Evolutionary conservation across 768 basidiomycete genomes (phyloP).

Genomic region (Pulveroboletus sp.): DNA sequence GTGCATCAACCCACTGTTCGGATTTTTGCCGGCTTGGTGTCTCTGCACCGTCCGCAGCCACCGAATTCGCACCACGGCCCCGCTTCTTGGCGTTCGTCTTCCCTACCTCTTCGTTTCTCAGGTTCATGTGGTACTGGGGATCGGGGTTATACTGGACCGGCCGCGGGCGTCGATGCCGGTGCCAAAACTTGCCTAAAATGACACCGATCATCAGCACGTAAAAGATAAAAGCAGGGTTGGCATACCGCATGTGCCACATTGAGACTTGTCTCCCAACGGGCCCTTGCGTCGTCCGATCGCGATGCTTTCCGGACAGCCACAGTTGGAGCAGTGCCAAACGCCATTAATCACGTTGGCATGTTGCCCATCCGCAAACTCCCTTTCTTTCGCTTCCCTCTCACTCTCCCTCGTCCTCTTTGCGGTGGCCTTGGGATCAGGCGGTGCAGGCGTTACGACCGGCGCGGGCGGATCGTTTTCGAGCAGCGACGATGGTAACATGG

Average conservation of each 20-base stretch:
- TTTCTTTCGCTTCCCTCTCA: slow-evolving; percentile 81
- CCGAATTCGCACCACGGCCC: slow-evolving; percentile 27
- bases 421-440: slow-evolving; percentile 47
- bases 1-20: slow-evolving; percentile 36
- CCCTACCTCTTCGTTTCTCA: slow-evolving; percentile 56
- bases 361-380: slow-evolving; percentile 79
- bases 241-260: slow-evolving; percentile 92
- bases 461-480: slow-evolving; percentile 59
- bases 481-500: slow-evolving; percentile 50
- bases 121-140: slow-evolving; percentile 61
- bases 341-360: slow-evolving; percentile 81
- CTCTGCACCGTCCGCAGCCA: slow-evolving; percentile 42
- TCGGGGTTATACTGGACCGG: slow-evolving; percentile 80
- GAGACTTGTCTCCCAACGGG: slow-evolving; percentile 83
- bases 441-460: slow-evolving; percentile 27
- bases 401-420: slow-evolving; percentile 70
- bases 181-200: slow-evolving; percentile 80
- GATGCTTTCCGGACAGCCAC: slow-evolving; percentile 85
- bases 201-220: neutral
- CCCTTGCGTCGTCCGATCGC: slow-evolving; percentile 87
- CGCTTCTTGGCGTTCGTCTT: slow-evolving; percentile 56
- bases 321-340: slow-evolving; percentile 94
- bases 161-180: slow-evolving; percentile 77
- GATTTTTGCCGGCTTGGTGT: slow-evolving; percentile 47
- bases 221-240: slow-evolving; percentile 13